Base-by-base conservation (phyloP, 2,329 filamentous ascomycete species). In the Scleromitrula shiraiana region DNA sequence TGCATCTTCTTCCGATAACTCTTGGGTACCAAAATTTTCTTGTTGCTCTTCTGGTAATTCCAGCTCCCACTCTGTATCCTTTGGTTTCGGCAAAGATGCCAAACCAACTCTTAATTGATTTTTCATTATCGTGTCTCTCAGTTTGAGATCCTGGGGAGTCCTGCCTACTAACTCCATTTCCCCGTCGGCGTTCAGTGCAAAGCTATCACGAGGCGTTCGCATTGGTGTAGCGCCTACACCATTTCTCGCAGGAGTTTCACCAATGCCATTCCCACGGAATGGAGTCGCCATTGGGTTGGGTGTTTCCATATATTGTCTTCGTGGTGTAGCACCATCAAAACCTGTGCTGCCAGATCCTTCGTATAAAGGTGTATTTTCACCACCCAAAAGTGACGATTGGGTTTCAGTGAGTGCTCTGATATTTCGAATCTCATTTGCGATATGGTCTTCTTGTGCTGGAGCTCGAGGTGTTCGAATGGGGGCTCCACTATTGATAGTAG, bases 231-330 rank as follows among this genome's bases (percentile, higher is more conserved):
- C 83, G 15, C 87, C 88, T 41, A 82, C 77, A 5, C 78, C 69
- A 12, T 69, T 68, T 26, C 68, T 67, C 60, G 76, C 67, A 5
- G 80, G 78, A 22, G 87, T 94, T 10, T 83, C 80, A 22, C 79
- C 83, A 23, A 79, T 71, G 20, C 80, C 85, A 52, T 76, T 77
- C 2, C 71, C 67, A 46, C 86, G 78, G 55, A 95, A 76, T 1
- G 93, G 93, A 0, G 93, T 98, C 0, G 93, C 90, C 72, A 98
- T 76, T 0, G 93, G 93, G 63, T 98, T 98, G 0, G 93, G 93
- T 0, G 93, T 98, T n/a, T 89, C 78, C 48, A 91, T 78, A 27
- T 82, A 75, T 53, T 95, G 85, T 60, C 82, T 84, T 49, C 87
- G 80, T 30, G 91, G 89, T 1, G 88, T 79, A 35, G 85, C 85